Percentiles rank a stretch among this genome's conserved stretches.
phyloP scores from a whole-genome alignment of 345 rosid species.

The Arabidopsis thaliana region TAIR10.1 NC_003070.9:10464501-10465000 shows the following conservation, averaged over 20 bases:
- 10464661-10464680: constrained; percentile 59
- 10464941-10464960: constrained; percentile 94
- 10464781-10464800: not conserved
- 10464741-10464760: constrained; percentile 63
- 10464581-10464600: constrained; percentile 82
- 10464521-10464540: not conserved
- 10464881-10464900: not conserved
- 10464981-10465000: constrained; percentile 78
- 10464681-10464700: constrained; percentile 69
- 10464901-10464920: constrained; percentile 14
- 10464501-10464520: not conserved
- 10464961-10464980: constrained; percentile 80
- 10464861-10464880: not conserved
- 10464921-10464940: constrained; percentile 72
- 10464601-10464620: constrained; percentile 50
- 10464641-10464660: not conserved
- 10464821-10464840: not conserved
- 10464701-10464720: constrained; percentile 82
- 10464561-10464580: constrained; percentile 85
- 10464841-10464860: not conserved
- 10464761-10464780: not conserved
- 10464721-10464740: constrained; percentile 66
- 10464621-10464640: not conserved
- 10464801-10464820: not conserved
- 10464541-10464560: constrained; percentile 90